Conservation (phyloP, 2,329 filamentous ascomycete species). For the Xylaria hypoxylon region DNA sequence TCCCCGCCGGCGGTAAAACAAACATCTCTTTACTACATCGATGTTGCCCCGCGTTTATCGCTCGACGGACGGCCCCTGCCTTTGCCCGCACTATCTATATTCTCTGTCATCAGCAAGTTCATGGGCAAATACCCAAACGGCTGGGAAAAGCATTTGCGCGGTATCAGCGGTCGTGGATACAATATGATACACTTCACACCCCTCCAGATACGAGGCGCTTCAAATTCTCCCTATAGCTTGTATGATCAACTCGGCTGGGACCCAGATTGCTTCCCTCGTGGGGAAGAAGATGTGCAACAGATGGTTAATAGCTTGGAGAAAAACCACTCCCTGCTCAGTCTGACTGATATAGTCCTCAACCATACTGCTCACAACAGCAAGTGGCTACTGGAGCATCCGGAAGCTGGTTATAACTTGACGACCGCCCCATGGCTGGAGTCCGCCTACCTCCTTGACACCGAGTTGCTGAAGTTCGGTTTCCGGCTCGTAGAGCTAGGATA, state of each 20-base stretch:
- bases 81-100: constrained; percentile 87
- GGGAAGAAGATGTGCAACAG: constrained; percentile 81
- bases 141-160: constrained; percentile 89
- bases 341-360: constrained; percentile 98
- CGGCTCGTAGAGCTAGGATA: constrained; percentile 78
- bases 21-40: constrained; percentile 89
- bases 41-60: constrained; percentile 84
- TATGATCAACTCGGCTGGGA: constrained; percentile 94
- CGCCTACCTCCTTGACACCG: constrained; percentile 71
- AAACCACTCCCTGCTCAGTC: constrained; percentile 83
- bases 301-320: constrained; percentile 85
- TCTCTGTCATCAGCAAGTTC: constrained; percentile 97
- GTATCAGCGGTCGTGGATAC: constrained; percentile 91
- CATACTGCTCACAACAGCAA: constrained; percentile 96
- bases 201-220: constrained; percentile 85
- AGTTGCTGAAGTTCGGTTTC: constrained; percentile 79
- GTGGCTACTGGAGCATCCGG: constrained; percentile 94
- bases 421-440: constrained; percentile 84
- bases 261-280: constrained; percentile 80
- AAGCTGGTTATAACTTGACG: constrained; percentile 92
- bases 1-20: constrained; percentile 66
- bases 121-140: constrained; percentile 92
- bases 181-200: constrained; percentile 99
- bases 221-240: constrained; percentile 97
- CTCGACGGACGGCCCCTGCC: constrained; percentile 81